Conservation (phyloP, 306 rosid species). For the Pyrus communis region DNA sequence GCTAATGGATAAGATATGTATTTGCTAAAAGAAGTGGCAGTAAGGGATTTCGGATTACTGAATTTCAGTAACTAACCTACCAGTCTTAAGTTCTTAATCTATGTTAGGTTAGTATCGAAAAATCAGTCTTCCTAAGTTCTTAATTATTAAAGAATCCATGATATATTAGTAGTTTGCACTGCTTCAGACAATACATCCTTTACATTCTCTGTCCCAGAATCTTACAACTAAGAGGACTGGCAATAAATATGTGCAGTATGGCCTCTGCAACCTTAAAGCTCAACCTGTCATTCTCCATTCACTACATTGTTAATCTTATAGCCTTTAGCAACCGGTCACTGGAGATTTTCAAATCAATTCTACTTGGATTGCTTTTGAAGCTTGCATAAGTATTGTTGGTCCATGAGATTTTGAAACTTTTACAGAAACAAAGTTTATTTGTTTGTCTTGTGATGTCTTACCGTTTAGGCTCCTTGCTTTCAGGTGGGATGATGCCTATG, state of each 20-base stretch:
- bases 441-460: conserved; percentile 6
- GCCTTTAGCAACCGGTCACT: not conserved
- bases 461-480: conserved; percentile 26
- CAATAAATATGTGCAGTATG: not conserved
- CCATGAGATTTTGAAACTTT: not conserved
- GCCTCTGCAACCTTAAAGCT: not conserved
- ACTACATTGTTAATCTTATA: not conserved
- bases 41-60: not conserved
- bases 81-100: not conserved
- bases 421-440: not conserved
- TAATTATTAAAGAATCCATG: not conserved
- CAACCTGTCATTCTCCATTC: not conserved
- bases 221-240: not conserved
- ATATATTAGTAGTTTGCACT: not conserved
- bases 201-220: not conserved
- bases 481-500: conserved; percentile 73
- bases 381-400: not conserved
- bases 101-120: not conserved
- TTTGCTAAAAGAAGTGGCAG: not conserved
- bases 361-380: not conserved
- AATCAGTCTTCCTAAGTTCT: not conserved
- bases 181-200: not conserved
- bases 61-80: not conserved
- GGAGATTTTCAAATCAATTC: not conserved
- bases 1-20: not conserved